phyloP scores from a whole-genome alignment of 1,139 yeast species.

The Neolecta irregularis region DNA sequence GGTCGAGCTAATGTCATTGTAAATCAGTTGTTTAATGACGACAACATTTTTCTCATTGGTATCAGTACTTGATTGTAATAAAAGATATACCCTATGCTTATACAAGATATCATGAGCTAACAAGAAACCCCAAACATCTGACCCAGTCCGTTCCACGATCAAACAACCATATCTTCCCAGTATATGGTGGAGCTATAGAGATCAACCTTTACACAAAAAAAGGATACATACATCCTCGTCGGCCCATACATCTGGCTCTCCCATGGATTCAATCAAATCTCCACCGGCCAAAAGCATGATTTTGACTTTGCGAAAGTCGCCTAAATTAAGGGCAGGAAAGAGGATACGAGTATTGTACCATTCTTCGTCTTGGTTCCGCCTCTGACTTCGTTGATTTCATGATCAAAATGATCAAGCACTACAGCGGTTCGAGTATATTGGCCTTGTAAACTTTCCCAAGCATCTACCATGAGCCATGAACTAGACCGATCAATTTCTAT shows the following conservation, averaged over 20 bases:
- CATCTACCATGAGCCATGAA: slow-evolving; percentile 97
- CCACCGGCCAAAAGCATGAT: slow-evolving; percentile 97
- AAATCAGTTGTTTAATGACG: slow-evolving; percentile 87
- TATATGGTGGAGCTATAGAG: slow-evolving; percentile 48
- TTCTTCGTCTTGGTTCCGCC: slow-evolving; percentile 68
- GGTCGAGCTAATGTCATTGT: slow-evolving; percentile 90
- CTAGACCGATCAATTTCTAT: too few species aligned
- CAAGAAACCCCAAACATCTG: slow-evolving; percentile 83
- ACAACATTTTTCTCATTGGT: slow-evolving; percentile 48
- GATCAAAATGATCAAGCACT: slow-evolving; percentile 90
- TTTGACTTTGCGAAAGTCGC: slow-evolving; percentile 40
- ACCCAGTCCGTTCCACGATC: slow-evolving; percentile 91
- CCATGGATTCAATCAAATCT: slow-evolving; percentile 93
- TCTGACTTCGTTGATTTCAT: slow-evolving; percentile 77
- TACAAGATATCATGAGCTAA: slow-evolving; percentile 92
- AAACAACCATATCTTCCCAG: slow-evolving; percentile 90
- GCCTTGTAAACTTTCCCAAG: slow-evolving; percentile 94
- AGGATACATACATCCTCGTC: slow-evolving; percentile 45
- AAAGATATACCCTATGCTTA: slow-evolving; percentile 45
- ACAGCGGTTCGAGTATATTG: slow-evolving; percentile 86
- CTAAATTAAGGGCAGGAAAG: background rate
- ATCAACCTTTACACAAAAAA: background rate
- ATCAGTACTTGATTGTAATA: slow-evolving; percentile 6
- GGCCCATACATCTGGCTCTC: slow-evolving; percentile 99
- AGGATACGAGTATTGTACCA: slow-evolving; percentile 53